Evolutionary conservation across 805 yeast species (phyloP).

Genomic region (Saturnispora zaruensis): DNA sequence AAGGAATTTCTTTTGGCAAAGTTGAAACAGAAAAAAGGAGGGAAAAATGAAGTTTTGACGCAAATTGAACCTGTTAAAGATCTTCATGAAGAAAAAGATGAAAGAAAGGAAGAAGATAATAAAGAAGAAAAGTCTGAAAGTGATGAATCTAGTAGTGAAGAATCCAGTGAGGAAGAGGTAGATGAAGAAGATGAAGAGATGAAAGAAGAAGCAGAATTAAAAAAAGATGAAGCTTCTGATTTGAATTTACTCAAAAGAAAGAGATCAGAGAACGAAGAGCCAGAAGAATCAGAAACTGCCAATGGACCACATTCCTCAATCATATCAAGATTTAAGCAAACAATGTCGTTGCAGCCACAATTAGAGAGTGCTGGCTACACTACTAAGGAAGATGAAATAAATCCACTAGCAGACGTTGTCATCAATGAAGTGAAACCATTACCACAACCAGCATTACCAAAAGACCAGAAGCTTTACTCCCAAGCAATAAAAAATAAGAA

Average conservation of each 20-base stretch:
- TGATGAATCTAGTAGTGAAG: conserved; percentile 14
- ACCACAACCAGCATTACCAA: conserved; percentile 74
- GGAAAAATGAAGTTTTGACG: neutral
- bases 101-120: conserved; percentile 3
- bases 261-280: conserved; percentile 13
- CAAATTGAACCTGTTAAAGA: conserved; percentile 8
- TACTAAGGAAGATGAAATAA: conserved; percentile 15
- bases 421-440: conserved; percentile 53
- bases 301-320: conserved; percentile 37
- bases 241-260: conserved; percentile 8
- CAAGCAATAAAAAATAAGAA: conserved; percentile 28
- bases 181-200: conserved; percentile 4
- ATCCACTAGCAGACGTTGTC: conserved; percentile 18
- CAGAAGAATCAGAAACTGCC: conserved; percentile 10
- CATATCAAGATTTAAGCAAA: conserved; percentile 43
- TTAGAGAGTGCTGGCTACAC: conserved; percentile 14
- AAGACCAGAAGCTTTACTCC: conserved; percentile 36
- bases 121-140: conserved; percentile 6
- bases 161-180: conserved; percentile 15
- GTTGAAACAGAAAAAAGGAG: neutral
- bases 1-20: conserved; percentile 1
- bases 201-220: conserved; percentile 15
- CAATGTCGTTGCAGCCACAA: conserved; percentile 24
- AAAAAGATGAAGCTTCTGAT: too few relatives aligned
- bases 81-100: conserved; percentile 5